phyloP scores from a whole-genome alignment of 441 rosid species.

The Erodium trifolium region DNA sequence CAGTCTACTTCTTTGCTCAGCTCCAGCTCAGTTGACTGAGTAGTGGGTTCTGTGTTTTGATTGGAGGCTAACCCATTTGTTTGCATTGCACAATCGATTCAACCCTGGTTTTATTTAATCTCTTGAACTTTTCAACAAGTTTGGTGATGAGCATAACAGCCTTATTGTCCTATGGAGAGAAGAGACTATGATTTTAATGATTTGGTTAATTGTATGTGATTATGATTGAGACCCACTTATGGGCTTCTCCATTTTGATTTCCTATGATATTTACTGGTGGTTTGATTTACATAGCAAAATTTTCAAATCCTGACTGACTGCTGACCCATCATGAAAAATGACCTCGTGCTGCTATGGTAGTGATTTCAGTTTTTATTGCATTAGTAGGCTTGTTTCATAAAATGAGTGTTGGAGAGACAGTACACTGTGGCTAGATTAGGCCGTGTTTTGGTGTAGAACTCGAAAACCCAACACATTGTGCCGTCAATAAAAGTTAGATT shows the following conservation, averaged over 20 bases:
- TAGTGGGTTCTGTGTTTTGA: background rate
- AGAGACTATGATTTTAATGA: background rate
- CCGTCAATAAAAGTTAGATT: background rate
- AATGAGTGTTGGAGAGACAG: background rate
- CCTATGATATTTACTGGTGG: background rate
- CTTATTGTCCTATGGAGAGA: background rate
- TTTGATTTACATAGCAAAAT: background rate
- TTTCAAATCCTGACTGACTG: background rate
- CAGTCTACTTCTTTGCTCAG: background rate
- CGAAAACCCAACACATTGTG: background rate
- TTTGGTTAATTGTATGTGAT: background rate
- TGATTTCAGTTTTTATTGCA: background rate
- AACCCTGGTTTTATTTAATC: background rate
- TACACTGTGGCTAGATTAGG: background rate
- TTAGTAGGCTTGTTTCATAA: background rate
- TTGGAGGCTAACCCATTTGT: background rate
- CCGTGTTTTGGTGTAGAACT: background rate
- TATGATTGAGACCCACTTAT: background rate
- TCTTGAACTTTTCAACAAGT: background rate
- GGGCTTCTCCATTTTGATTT: background rate
- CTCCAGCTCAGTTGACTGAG: background rate
- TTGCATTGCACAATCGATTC: background rate
- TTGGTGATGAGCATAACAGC: background rate
- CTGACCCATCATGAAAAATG: background rate
- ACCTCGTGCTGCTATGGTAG: background rate